Evolutionary conservation across 1,284 basidiomycete genomes (phyloP).

Genomic region (Ganoderma lucidum): DNA sequence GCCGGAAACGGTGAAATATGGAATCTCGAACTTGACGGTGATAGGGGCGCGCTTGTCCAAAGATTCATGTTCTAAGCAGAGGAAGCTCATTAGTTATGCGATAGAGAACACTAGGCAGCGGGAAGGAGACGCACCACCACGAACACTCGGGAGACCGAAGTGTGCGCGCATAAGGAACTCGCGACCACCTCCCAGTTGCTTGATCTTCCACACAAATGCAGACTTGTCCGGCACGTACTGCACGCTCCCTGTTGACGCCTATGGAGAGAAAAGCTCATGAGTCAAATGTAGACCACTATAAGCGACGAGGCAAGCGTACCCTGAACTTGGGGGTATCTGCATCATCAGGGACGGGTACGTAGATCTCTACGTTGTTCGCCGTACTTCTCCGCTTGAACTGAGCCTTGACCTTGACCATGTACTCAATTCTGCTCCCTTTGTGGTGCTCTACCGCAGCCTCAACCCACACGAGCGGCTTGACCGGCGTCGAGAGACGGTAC

Average conservation of each 20-base stretch:
- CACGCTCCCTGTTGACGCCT: slow-evolving; percentile 92
- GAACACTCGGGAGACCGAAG: slow-evolving; percentile 92
- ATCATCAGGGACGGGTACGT: slow-evolving; percentile 97
- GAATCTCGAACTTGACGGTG: slow-evolving; percentile 97
- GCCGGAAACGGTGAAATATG: slow-evolving; percentile 97
- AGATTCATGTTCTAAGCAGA: slow-evolving; percentile 69
- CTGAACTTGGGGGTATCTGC: slow-evolving; percentile 98
- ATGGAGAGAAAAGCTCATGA: slow-evolving; percentile 8
- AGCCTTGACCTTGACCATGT: slow-evolving; percentile 97
- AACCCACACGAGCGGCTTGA: slow-evolving; percentile 98
- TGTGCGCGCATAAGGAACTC: slow-evolving; percentile 97
- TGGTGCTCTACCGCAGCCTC: slow-evolving; percentile 97
- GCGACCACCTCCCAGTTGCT: slow-evolving; percentile 90
- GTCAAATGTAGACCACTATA: neutral
- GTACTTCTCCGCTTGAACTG: slow-evolving; percentile 98
- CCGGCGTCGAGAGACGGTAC: slow-evolving; percentile 94
- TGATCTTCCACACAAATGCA: slow-evolving; percentile 98
- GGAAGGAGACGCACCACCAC: slow-evolving; percentile 67
- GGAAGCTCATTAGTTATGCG: neutral
- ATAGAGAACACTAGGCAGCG: neutral
- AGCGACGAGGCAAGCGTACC: slow-evolving; percentile 51
- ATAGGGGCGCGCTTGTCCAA: slow-evolving; percentile 93
- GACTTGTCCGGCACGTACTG: slow-evolving; percentile 97
- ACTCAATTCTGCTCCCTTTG: slow-evolving; percentile 93
- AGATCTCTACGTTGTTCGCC: slow-evolving; percentile 98